Evolutionary conservation across 306 rosid genomes (phyloP), one percentile per base, ranked within the genome.

Genomic region (Sophora flavescens): DNA sequence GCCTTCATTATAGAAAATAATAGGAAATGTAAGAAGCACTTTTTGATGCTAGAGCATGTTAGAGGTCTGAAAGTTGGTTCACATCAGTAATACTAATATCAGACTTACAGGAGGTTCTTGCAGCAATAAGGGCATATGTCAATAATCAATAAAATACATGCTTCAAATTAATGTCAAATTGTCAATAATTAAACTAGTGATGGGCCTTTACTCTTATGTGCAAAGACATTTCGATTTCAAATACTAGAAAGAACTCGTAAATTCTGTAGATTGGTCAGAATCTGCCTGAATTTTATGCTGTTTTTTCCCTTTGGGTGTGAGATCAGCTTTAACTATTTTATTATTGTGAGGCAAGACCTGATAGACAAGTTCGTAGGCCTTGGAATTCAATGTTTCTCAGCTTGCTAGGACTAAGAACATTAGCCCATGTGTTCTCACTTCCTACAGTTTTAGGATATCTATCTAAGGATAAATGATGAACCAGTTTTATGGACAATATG

Each of bases 331-430:
- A 22, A 22, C 22, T 22, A 22, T 15, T 54, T 44, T 68, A 60
- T 50, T 38, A 54, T 67, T 64, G 47, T 41, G 47, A 41, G 47
- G 47, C 12, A 8, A 41, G 47, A 4, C 51, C n/a, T 10, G 9
- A 3, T 3, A 10, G 8, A 22, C 8, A 42, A 63, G 30, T 44
- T 70, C 48, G 8, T 56, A 38, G 68, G 15, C 57, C 8, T 45
- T 63, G 70, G 50, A 35, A 10, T 53, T 76, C 52, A 70, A 35
- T 69, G 51, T 54, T 75, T 51, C 33, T 44, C 22, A 61, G 32
- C 26, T 45, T 52, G 32, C 59, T 79, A 57, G 75, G 63, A 65
- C 38, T 22, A 51, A 41, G 65, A n/a, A 59, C 65, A 59, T 12
- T 32, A 30, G 18, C 41, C 17, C 41, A 12, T 61, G 3, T 17